phyloP scores from a whole-genome alignment of 2,329 filamentous ascomycete species.

The Nothopassalora personata region DNA sequence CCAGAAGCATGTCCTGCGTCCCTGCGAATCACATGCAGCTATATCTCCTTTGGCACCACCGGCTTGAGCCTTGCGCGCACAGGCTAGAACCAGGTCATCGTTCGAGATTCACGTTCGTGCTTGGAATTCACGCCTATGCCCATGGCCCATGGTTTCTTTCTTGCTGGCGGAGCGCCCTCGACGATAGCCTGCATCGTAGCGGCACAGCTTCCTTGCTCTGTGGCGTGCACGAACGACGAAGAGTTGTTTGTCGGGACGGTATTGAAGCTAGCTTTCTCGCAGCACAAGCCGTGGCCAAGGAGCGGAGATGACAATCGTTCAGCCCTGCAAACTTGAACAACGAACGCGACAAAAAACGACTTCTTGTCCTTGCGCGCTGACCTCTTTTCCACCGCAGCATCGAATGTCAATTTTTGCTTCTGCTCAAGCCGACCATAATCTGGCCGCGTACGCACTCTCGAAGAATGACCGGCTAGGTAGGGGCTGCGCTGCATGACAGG shows the following conservation, averaged over 20 bases:
- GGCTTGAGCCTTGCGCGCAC: background rate
- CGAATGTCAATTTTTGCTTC: background rate
- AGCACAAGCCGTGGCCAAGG: background rate
- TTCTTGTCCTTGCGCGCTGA: background rate
- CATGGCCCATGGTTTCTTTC: background rate
- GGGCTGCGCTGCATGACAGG: constrained; percentile 1
- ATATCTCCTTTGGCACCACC: background rate
- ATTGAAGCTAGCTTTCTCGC: background rate
- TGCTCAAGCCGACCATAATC: background rate
- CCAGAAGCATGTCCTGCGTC: background rate
- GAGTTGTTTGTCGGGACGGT: background rate
- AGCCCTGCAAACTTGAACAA: background rate
- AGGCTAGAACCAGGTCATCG: background rate
- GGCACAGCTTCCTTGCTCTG: background rate
- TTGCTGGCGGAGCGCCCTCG: background rate
- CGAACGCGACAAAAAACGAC: background rate
- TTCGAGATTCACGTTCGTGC: background rate
- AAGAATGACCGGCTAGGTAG: background rate
- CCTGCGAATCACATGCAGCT: background rate
- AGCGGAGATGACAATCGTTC: constrained; percentile 1
- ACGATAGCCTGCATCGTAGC: background rate
- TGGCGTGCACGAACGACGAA: background rate
- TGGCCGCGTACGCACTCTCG: background rate
- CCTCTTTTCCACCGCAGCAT: background rate
- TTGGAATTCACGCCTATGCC: background rate